These are phyloP conservation scores for Leishmania guyanensis DNA, from an alignment of 208 protist genomes.

Conservation along the genomic window DNA sequence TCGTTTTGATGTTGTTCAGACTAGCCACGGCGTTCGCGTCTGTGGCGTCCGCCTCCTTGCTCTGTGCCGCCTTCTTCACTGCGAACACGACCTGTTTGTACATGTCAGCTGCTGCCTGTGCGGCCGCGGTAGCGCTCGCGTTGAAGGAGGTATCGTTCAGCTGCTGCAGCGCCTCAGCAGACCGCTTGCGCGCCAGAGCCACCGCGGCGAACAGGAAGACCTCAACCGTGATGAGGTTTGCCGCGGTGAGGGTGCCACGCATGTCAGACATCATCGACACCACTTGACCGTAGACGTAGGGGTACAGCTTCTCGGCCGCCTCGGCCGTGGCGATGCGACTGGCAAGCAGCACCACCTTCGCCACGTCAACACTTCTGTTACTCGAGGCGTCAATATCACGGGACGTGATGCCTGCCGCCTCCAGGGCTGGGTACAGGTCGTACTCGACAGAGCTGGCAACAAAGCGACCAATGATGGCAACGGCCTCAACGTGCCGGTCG, in stretches of 20 bases:
- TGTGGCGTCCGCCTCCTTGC: conserved; percentile 28
- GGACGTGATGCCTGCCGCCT: conserved; percentile 46
- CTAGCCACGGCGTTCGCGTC: conserved; percentile 60
- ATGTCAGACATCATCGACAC: conserved; percentile 23
- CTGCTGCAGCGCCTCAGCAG: conserved; percentile 58
- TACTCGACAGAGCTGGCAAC: conserved; percentile 35
- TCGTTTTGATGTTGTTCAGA: conserved; percentile 61
- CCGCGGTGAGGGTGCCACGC: conserved; percentile 36
- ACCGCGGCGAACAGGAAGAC: conserved; percentile 70
- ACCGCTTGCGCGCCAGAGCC: conserved; percentile 53
- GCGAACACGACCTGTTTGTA: conserved; percentile 45
- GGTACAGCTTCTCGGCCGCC: conserved; percentile 52
- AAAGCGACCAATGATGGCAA: conserved; percentile 58
- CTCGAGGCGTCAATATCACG: conserved; percentile 15
- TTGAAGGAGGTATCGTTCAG: conserved; percentile 71
- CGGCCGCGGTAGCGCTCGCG: conserved; percentile 34
- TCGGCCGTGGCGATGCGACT: conserved; percentile 60
- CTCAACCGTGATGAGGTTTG: conserved; percentile 72
- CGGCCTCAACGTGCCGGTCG: conserved; percentile 59
- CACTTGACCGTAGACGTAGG: conserved; percentile 36
- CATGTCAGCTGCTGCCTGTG: conserved; percentile 22
- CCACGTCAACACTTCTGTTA: conserved; percentile 43
- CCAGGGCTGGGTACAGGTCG: conserved; percentile 54
- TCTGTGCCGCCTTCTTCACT: conserved; percentile 38
- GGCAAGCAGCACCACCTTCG: conserved; percentile 60